phyloP scores from a whole-genome alignment of 495 filamentous ascomycete species.

The Neurospora sp. region DNA sequence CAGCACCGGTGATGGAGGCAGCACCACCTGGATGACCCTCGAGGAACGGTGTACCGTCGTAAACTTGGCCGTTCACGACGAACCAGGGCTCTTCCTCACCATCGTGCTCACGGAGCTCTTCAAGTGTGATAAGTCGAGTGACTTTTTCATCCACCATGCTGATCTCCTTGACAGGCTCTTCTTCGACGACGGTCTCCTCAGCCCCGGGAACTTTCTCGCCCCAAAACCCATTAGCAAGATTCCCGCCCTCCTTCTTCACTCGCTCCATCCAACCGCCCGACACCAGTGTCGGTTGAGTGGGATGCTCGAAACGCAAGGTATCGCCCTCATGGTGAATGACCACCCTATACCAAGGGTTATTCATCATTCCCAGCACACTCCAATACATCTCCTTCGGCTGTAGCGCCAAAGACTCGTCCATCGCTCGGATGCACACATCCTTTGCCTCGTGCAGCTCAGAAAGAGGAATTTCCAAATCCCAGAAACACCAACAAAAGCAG shows the following conservation, averaged over 20 bases:
- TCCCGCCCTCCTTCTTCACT: slow-evolving; percentile 79
- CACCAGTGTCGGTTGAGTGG: slow-evolving; percentile 69
- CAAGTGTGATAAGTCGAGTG: slow-evolving; percentile 51
- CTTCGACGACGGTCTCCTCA: slow-evolving; percentile 27
- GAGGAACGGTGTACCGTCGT: slow-evolving; percentile 77
- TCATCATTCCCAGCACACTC: slow-evolving; percentile 97
- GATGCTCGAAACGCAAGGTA: slow-evolving; percentile 74
- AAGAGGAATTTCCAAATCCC: slow-evolving; percentile 64
- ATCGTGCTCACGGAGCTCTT: slow-evolving; percentile 65
- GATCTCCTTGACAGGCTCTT: slow-evolving; percentile 50
- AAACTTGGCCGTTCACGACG: slow-evolving; percentile 84
- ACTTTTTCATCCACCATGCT: slow-evolving; percentile 71
- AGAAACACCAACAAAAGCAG: slow-evolving; percentile 92
- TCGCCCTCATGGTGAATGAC: slow-evolving; percentile 63
- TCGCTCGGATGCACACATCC: slow-evolving; percentile 76
- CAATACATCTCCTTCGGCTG: slow-evolving; percentile 96
- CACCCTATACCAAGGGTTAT: slow-evolving; percentile 90
- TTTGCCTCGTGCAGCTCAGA: slow-evolving; percentile 50
- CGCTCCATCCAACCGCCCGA: slow-evolving; percentile 93
- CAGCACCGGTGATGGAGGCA: slow-evolving; percentile 74
- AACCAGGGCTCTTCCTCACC: slow-evolving; percentile 73
- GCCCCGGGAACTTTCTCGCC: slow-evolving; percentile 63
- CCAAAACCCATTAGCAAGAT: slow-evolving; percentile 78
- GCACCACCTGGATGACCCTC: slow-evolving; percentile 85
- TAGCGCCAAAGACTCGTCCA: slow-evolving; percentile 84